Evolutionary conservation across 495 filamentous ascomycete genomes (phyloP), one percentile per base, ranked within the genome.

Genomic region (Cercophora newfieldiana): DNA sequence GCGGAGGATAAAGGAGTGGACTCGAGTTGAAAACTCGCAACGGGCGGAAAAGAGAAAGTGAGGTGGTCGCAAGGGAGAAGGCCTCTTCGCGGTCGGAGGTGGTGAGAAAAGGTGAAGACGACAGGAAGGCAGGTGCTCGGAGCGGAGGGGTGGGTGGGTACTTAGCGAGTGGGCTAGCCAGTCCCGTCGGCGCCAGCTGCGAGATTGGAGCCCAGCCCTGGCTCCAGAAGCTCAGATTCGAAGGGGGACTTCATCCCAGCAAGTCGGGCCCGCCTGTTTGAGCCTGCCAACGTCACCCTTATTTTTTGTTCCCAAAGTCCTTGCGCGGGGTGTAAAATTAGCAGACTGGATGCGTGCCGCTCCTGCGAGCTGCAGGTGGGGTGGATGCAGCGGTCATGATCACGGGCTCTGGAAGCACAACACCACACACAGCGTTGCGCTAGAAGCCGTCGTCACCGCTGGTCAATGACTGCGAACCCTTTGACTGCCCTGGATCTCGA

Each of bases 1-100:
- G 62, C 18, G 61, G 58, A 58, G 21, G 31, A 59, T 60, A 72
- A 75, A 77, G 73, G 81, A 83, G 75, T 75, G 81, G 73, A 77
- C 63, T 59, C 59, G 68, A 71, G 68, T 59, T 55, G 59, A 28
- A 31, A 62, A 66, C 64, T 66, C 72, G 70, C 70, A 68, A 72
- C 64, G 57, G 67, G 65, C 57, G 65, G 67, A 65, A 66, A 61
- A 59, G 66, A 59, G 68, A 69, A 64, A 68, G 63, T 66, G 51
- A 65, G 65, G 71, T 64, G 69, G 67, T 68, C 31, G 61, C 33
- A 51, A 65, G 47, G 61, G 50, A 60, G 57, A 71, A 59, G 50
- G 66, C 54, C 67, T 59, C 51, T 44, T 56, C 62, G 59, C 28
- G 54, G 61, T 51, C 61, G 58, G 61, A 63, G 50, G 63, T 68